Percentiles rank a stretch among this genome's conserved stretches.
These are phyloP conservation scores for Gnaphalium uliginosum DNA, from an alignment of 129 eudicot genomes.

Conservation along the genomic window DNA sequence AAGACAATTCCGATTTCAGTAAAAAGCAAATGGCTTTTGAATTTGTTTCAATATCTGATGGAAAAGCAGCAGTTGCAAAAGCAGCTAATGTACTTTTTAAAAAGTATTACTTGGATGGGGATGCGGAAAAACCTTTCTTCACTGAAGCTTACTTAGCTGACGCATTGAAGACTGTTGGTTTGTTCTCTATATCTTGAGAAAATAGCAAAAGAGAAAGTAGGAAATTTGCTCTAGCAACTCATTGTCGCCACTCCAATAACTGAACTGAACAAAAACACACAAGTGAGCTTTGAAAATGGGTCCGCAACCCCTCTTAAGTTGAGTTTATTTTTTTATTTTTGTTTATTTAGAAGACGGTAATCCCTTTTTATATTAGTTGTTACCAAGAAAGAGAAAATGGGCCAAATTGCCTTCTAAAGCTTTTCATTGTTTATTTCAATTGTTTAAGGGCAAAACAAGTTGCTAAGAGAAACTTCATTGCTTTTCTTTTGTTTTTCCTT, in stretches of 20 bases:
- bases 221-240: background rate
- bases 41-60: conserved; percentile 66
- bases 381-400: background rate
- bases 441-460: background rate
- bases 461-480: background rate
- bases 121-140: conserved; percentile 47
- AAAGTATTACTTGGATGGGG: conserved; percentile 43
- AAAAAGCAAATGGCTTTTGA: conserved; percentile 44
- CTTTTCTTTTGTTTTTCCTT: background rate
- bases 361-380: background rate
- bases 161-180: background rate
- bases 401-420: background rate
- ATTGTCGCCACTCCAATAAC: background rate
- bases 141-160: conserved; percentile 40
- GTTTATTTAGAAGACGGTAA: too few species aligned
- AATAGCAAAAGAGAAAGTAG: background rate
- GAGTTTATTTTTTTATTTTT: background rate
- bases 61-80: conserved; percentile 76
- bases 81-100: conserved; percentile 73
- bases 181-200: background rate
- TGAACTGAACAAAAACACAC: background rate
- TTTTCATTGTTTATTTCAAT: background rate
- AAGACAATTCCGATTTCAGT: conserved; percentile 22
- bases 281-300: background rate
- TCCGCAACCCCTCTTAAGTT: background rate